A percentile compares a stretch with the other conserved stretches of the same genome.
phyloP scores from a whole-genome alignment of 1,284 basidiomycete species.

The Melampsora medusae region DNA sequence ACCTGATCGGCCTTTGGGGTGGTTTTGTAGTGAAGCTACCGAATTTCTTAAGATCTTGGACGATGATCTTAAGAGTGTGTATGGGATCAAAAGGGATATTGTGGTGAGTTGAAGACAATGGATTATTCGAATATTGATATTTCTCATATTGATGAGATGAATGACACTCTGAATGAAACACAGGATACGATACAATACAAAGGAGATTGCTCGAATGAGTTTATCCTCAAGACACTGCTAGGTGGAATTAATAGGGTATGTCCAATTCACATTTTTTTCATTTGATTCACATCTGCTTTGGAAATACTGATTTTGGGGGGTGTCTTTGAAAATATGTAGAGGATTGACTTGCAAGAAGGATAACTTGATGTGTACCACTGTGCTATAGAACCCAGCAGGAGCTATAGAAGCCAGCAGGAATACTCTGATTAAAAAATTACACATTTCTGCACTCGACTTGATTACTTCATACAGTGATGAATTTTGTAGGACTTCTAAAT shows the following conservation, averaged over 20 bases:
- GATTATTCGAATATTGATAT: not conserved
- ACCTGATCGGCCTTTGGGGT: not conserved
- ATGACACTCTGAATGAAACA: not conserved
- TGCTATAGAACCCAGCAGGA: too few relatives aligned
- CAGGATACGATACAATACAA: not conserved
- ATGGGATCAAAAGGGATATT: slow-evolving; percentile 4
- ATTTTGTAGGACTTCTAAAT: too few relatives aligned
- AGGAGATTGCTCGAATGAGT: not conserved
- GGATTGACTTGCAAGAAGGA: too few relatives aligned
- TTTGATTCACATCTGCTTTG: too few relatives aligned
- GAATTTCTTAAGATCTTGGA: not conserved
- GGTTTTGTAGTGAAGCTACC: not conserved
- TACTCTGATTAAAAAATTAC: too few relatives aligned
- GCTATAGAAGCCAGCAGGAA: too few relatives aligned
- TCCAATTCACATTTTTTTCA: not conserved
- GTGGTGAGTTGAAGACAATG: not conserved
- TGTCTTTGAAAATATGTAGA: too few relatives aligned
- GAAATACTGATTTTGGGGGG: too few relatives aligned
- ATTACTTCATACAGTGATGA: too few relatives aligned
- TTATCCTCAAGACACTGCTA: not conserved
- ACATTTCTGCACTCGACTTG: too few relatives aligned
- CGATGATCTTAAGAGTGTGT: slow-evolving; percentile 7
- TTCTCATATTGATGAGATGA: not conserved
- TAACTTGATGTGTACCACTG: too few relatives aligned
- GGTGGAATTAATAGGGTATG: slow-evolving; percentile 5